Percentiles rank a stretch among this genome's conserved stretches.
These are phyloP conservation scores for Boletellus ananas DNA, from an alignment of 768 basidiomycete genomes.

Conservation along the genomic window DNA sequence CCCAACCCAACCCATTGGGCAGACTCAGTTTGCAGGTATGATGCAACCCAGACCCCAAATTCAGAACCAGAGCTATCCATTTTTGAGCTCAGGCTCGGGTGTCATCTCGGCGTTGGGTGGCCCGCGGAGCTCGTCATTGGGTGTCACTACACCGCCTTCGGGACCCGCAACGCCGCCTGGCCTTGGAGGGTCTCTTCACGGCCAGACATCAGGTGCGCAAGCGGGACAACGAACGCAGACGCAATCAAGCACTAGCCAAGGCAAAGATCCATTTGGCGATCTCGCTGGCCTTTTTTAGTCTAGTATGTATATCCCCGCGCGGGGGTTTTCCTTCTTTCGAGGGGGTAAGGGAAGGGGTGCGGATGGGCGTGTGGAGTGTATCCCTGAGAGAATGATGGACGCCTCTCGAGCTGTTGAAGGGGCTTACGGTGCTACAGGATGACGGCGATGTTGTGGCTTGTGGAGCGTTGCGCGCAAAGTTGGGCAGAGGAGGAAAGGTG, in stretches of 20 bases:
- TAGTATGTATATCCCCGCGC: no score
- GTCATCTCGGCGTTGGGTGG: not conserved
- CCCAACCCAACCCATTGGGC: not conserved
- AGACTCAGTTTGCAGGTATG: constrained; percentile 10
- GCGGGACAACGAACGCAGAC: constrained; percentile 21
- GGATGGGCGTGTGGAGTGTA: no score
- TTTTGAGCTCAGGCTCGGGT: not conserved
- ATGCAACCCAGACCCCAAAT: constrained; percentile 18
- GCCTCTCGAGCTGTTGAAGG: no score
- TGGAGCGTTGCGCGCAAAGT: no score
- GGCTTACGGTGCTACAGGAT: no score
- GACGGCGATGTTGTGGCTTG: no score
- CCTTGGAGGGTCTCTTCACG: not conserved
- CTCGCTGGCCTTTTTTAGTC: constrained; percentile 67
- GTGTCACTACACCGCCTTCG: constrained; percentile 7
- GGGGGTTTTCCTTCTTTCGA: no score
- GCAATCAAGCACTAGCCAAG: constrained; percentile 27
- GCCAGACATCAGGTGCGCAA: constrained; percentile 1
- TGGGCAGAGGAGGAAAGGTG: no score
- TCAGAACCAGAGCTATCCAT: not conserved
- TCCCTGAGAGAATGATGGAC: no score
- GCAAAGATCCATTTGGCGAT: constrained; percentile 84
- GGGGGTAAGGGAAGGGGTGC: no score
- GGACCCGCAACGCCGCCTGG: constrained; percentile 13
- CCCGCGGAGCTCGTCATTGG: constrained; percentile 10